phyloP scores from a whole-genome alignment of 352 stramenopile species.

The Globisporangium takayamanum region DNA sequence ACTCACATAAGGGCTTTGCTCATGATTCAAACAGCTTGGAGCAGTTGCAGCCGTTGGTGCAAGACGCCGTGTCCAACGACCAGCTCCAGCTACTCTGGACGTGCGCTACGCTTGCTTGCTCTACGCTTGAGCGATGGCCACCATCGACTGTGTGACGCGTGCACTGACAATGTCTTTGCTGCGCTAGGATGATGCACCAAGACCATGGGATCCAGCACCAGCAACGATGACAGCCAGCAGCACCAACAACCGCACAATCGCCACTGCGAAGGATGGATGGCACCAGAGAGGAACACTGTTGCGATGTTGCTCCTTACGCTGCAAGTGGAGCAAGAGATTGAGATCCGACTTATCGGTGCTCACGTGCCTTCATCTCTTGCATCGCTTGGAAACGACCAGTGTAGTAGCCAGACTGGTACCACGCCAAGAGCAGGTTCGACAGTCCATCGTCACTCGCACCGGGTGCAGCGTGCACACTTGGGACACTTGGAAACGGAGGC shows the following conservation, averaged over 20 bases:
- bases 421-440: slow-evolving; percentile 69
- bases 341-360: slow-evolving; percentile 6
- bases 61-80: slow-evolving; percentile 27
- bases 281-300: too few relatives aligned
- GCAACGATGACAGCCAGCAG: background rate
- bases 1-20: background rate
- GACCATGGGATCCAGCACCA: slow-evolving; percentile 12
- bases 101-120: slow-evolving; percentile 11
- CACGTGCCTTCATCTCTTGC: slow-evolving; percentile 54
- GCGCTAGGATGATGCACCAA: slow-evolving; percentile 14
- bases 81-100: slow-evolving; percentile 43
- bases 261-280: background rate
- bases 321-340: background rate
- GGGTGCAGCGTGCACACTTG: slow-evolving; percentile 14
- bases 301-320: background rate
- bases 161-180: background rate
- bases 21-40: slow-evolving; percentile 20
- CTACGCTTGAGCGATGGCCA: background rate
- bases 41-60: slow-evolving; percentile 27
- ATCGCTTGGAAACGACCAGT: slow-evolving; percentile 72
- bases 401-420: slow-evolving; percentile 84
- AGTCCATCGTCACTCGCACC: slow-evolving; percentile 42
- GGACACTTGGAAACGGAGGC: slow-evolving; percentile 11
- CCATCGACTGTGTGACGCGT: background rate
- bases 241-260: background rate